Evolutionary conservation across 1,284 basidiomycete species (phyloP), one percentile per base, ranked within the genome.

Genomic region (Naganishia cerealis): DNA sequence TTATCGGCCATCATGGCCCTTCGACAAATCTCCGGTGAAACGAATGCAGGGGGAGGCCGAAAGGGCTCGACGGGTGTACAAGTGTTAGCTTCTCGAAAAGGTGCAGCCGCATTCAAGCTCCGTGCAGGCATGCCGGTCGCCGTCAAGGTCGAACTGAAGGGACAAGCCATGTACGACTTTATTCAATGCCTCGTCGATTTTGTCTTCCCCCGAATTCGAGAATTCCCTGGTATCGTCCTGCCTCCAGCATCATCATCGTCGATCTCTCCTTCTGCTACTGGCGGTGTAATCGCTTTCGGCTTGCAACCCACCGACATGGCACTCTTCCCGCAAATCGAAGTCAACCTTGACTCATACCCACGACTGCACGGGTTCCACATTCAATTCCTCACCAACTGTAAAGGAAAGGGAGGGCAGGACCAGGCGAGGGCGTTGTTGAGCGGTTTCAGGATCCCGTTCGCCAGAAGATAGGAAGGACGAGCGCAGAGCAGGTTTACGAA

Each of bases 151-250:
- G 90, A 92, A 75, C 81, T 99, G 72, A 87, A 87, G 75, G 94
- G 93, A 10, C 88, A 90, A 59, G 87, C 88, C 71, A 97, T 97
- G 89, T 97, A 92, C 83, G 90, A 93, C 74, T 97, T 99, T 80
- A 82, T 99, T 69, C 88, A 89, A 71, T 87, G 87, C 8, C 86
- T 99, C 73, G 87, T 88, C 74, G 94, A 97, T 74, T 98, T 98
- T 78, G 95, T 99, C 62, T 83, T 98, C 26, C 96, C 95, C 2
- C 87, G 95, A 26, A 80, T 97, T 72, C 87, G 94, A 74, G 94
- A 96, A 74, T 99, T 94, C 82, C 84, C 85, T 8, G 96, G 95
- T 29, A 80, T 99, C 82, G 94, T 68, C 87, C 90, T 67, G 84
- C 90, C 50, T 80, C 86, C 40, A 84, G 85, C n/a, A 80, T 85